A percentile compares a stretch with the other conserved stretches of the same genome.
Conservation (phyloP, 768 basidiomycete species). For the Boletus vinaceobasis region DNA sequence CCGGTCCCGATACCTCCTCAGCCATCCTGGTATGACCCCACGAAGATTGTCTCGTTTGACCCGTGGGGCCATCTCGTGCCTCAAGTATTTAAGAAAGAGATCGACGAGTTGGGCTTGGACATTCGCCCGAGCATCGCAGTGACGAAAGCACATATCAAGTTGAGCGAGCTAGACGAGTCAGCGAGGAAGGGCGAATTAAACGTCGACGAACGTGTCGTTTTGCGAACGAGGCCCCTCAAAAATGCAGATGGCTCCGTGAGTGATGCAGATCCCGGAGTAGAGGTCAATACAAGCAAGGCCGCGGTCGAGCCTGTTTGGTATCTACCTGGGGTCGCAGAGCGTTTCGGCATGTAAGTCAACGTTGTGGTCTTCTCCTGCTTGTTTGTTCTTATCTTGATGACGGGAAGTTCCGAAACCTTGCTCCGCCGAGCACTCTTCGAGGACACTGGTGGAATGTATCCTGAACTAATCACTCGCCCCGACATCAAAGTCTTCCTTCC, state of each 20-base stretch:
- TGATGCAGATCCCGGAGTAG: slow-evolving; percentile 69
- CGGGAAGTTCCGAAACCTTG: slow-evolving; percentile 67
- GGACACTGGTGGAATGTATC: slow-evolving; percentile 95
- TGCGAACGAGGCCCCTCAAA: slow-evolving; percentile 58
- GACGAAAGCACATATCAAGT: slow-evolving; percentile 91
- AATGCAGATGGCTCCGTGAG: slow-evolving; percentile 63
- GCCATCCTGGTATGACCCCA: slow-evolving; percentile 69
- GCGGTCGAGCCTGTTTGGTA: slow-evolving; percentile 98
- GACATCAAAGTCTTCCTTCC: slow-evolving; percentile 96
- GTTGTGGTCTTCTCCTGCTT: neutral
- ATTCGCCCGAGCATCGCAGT: slow-evolving; percentile 90
- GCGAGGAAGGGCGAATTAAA: slow-evolving; percentile 66
- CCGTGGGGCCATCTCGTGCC: slow-evolving; percentile 91
- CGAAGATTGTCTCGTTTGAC: slow-evolving; percentile 89
- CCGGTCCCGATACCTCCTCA: slow-evolving; percentile 76
- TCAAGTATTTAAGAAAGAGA: slow-evolving; percentile 59
- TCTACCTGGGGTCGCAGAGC: slow-evolving; percentile 86
- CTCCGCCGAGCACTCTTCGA: slow-evolving; percentile 93
- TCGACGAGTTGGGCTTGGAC: slow-evolving; percentile 69
- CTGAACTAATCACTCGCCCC: slow-evolving; percentile 90
- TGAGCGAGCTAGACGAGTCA: slow-evolving; percentile 86
- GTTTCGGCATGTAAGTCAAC: slow-evolving; percentile 81
- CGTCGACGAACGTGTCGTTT: slow-evolving; percentile 81
- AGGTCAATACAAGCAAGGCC: slow-evolving; percentile 86
- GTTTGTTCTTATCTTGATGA: neutral